phyloP scores from a whole-genome alignment of 2,329 filamentous ascomycete species.

The Diaporthe citri region DNA sequence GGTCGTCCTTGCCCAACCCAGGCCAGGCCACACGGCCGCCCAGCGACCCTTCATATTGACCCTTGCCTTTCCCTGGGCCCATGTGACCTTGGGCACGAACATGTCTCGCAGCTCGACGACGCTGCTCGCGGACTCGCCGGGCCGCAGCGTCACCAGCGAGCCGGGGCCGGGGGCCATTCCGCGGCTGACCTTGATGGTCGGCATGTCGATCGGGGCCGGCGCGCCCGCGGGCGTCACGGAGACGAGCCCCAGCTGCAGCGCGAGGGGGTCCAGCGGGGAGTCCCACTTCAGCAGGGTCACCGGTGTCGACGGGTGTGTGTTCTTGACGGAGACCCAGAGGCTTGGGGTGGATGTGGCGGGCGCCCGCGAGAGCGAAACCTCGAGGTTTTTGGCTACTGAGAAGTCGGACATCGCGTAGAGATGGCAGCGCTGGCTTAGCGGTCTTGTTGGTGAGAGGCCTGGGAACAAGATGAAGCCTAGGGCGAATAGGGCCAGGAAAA shows the following conservation, averaged over 20 bases:
- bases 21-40: conserved; percentile 6
- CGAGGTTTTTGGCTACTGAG: background rate
- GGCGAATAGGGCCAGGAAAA: background rate
- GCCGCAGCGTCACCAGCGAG: conserved; percentile 53
- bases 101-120: conserved; percentile 4
- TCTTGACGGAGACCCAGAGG: conserved; percentile 55
- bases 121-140: conserved; percentile 46
- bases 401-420: conserved; percentile 11
- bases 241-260: conserved; percentile 57
- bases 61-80: conserved; percentile 42
- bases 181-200: conserved; percentile 54
- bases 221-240: conserved; percentile 53
- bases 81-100: background rate
- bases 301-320: conserved; percentile 50
- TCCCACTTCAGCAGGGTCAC: conserved; percentile 59
- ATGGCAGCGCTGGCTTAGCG: background rate
- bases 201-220: conserved; percentile 51
- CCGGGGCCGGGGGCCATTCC: conserved; percentile 56
- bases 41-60: background rate
- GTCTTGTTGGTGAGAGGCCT: background rate
- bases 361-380: background rate
- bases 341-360: conserved; percentile 42
- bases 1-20: background rate
- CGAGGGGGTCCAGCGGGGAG: conserved; percentile 60
- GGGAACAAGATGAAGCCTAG: background rate